Percentiles rank a stretch among this genome's conserved stretches.
Evolutionary conservation across 164 flowering plant genomes (phyloP).

Genomic region (Nymphaea colorata): DNA sequence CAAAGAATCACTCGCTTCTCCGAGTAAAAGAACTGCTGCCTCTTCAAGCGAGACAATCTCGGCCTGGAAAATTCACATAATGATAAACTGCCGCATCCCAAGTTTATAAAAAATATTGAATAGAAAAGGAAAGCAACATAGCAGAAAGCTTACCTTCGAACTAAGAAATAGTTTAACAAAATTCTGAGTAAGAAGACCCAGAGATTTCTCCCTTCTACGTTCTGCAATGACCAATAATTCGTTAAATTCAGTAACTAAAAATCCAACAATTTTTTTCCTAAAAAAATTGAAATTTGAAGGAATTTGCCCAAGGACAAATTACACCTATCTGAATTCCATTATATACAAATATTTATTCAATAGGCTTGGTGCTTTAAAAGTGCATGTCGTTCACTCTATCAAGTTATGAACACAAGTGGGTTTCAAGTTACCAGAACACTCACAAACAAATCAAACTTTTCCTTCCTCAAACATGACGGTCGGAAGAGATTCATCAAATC

Average conservation of each 20-base stretch:
- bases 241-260: not conserved
- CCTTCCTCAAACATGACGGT: too few species aligned
- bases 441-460: too few species aligned
- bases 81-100: not conserved
- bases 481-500: too few species aligned
- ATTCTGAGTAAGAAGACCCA: constrained; percentile 83
- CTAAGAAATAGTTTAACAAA: constrained; percentile 90
- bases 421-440: too few species aligned
- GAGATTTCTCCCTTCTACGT: constrained; percentile 75
- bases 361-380: too few species aligned
- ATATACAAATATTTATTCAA: too few species aligned
- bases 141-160: constrained; percentile 37
- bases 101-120: not conserved
- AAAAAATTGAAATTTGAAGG: too few species aligned
- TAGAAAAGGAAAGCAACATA: not conserved
- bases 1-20: constrained; percentile 38
- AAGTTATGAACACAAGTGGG: too few species aligned
- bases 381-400: too few species aligned
- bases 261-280: not conserved
- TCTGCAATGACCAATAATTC: constrained; percentile 24
- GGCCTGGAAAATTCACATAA: constrained; percentile 21
- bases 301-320: too few species aligned
- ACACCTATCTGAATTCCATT: too few species aligned
- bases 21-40: constrained; percentile 74
- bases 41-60: constrained; percentile 72